A percentile compares a stretch with the other conserved stretches of the same genome.
Evolutionary conservation across 2,329 filamentous ascomycete genomes (phyloP).

Genomic region (Aspergillus alliaceus): DNA sequence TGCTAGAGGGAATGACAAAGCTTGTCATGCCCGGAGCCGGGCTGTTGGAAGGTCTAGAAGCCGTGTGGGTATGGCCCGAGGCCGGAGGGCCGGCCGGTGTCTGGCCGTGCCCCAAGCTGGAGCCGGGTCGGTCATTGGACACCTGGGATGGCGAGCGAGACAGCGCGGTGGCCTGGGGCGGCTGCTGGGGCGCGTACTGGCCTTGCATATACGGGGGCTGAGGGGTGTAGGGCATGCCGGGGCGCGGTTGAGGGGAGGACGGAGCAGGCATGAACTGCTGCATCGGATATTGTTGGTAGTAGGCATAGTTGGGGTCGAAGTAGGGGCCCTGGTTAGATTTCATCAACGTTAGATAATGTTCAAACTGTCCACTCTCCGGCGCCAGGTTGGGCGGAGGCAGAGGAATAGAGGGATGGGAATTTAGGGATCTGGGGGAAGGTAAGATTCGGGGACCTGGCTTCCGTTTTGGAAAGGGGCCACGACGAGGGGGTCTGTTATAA

Average conservation of each 20-base stretch:
- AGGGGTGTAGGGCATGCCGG: constrained; percentile 52
- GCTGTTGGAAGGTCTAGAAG: constrained; percentile 56
- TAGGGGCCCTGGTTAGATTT: constrained; percentile 58
- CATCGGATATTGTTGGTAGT: constrained; percentile 41
- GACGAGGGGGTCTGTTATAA: constrained; percentile 30
- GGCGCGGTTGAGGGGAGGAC: constrained; percentile 45
- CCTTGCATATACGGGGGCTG: constrained; percentile 51
- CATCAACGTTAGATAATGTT: constrained; percentile 67
- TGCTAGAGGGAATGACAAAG: constrained; percentile 62
- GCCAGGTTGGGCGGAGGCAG: constrained; percentile 59
- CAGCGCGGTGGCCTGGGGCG: constrained; percentile 66
- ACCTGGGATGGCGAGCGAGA: constrained; percentile 81
- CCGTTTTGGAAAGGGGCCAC: constrained; percentile 36
- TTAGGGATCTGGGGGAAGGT: constrained; percentile 23
- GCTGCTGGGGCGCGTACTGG: constrained; percentile 51
- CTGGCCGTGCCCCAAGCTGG: constrained; percentile 60
- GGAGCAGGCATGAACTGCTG: constrained; percentile 45
- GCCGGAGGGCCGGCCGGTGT: constrained; percentile 52
- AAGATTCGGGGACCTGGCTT: constrained; percentile 28
- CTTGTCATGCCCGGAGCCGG: constrained; percentile 62
- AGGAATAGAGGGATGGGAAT: constrained; percentile 17
- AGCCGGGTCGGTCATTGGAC: constrained; percentile 65
- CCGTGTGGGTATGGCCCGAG: constrained; percentile 48
- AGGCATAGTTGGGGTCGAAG: constrained; percentile 51
- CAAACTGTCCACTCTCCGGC: constrained; percentile 69